Percentiles rank a stretch among this genome's conserved stretches.
These are phyloP conservation scores for Calonectria multiphialidica DNA, from an alignment of 2,329 filamentous ascomycete genomes.

Conservation along the genomic window DNA sequence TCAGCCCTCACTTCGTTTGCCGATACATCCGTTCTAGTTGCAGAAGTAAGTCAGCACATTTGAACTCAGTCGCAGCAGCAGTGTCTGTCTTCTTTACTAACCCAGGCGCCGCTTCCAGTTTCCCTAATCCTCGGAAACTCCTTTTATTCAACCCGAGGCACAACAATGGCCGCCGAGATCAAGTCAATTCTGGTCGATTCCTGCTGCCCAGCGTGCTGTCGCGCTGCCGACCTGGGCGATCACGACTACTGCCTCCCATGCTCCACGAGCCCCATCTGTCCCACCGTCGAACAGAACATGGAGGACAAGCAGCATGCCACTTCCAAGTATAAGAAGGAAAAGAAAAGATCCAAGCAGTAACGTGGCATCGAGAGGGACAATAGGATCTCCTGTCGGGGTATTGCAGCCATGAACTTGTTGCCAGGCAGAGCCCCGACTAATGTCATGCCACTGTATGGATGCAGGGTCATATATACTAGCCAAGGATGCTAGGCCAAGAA, in stretches of 20 bases:
- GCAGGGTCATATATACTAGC: background rate
- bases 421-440: background rate
- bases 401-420: background rate
- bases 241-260: slow-evolving; percentile 49
- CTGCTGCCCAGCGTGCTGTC: slow-evolving; percentile 49
- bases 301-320: background rate
- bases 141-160: background rate
- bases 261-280: slow-evolving; percentile 38
- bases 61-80: background rate
- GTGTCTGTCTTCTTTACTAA: background rate
- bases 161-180: slow-evolving; percentile 6
- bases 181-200: background rate
- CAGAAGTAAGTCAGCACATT: background rate
- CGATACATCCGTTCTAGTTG: background rate
- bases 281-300: background rate
- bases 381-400: background rate
- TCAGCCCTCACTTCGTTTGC: background rate
- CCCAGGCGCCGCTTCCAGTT: background rate
- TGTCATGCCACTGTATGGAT: too few relatives aligned
- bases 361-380: background rate
- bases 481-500: background rate
- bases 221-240: slow-evolving; percentile 44
- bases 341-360: slow-evolving; percentile 1
- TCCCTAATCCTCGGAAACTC: background rate
- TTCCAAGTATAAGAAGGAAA: slow-evolving; percentile 5